These are phyloP conservation scores for Coleophoma cylindrospora DNA, from an alignment of 2,329 filamentous ascomycete genomes.

Conservation along the genomic window DNA sequence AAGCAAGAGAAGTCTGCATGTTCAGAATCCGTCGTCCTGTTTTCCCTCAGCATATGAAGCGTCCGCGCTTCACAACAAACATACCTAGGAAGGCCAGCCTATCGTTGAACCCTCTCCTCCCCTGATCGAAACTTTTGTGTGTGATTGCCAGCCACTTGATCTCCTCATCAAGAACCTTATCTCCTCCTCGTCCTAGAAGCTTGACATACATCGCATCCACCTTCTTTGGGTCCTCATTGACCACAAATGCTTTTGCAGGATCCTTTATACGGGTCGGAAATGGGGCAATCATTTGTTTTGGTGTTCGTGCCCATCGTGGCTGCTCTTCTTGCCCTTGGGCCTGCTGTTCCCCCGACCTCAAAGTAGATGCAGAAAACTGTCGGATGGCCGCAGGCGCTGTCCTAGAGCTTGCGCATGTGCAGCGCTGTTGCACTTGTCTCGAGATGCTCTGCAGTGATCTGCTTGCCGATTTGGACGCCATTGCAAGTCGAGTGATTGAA, in stretches of 20 bases:
- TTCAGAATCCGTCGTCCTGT: slow-evolving; percentile 54
- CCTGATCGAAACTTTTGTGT: slow-evolving; percentile 98
- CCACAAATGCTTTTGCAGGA: slow-evolving; percentile 50
- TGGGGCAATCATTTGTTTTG: slow-evolving; percentile 63
- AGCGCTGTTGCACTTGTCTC: slow-evolving; percentile 20
- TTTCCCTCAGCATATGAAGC: slow-evolving; percentile 11
- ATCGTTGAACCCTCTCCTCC: slow-evolving; percentile 90
- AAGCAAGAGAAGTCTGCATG: slow-evolving; percentile 58
- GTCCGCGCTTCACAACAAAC: slow-evolving; percentile 13
- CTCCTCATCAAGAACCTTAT: slow-evolving; percentile 77
- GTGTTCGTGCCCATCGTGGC: slow-evolving; percentile 69
- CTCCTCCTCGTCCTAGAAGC: slow-evolving; percentile 69
- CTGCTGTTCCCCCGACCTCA: slow-evolving; percentile 22
- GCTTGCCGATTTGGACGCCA: slow-evolving; percentile 43
- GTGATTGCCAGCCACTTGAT: slow-evolving; percentile 96
- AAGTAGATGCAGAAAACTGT: slow-evolving; percentile 19
- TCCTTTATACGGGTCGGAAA: slow-evolving; percentile 55
- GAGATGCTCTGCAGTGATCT: slow-evolving; percentile 31
- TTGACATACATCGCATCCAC: slow-evolving; percentile 74
- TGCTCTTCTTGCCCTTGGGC: slow-evolving; percentile 28
- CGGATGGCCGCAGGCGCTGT: slow-evolving; percentile 11
- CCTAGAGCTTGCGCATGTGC: slow-evolving; percentile 15
- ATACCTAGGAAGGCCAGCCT: slow-evolving; percentile 83
- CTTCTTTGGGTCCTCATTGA: slow-evolving; percentile 70
- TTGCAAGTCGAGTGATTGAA: slow-evolving; percentile 13